Evolutionary conservation across 2,329 filamentous ascomycete genomes (phyloP), one percentile per base, ranked within the genome.

Genomic region (Pseudogymnoascus verrucosus): DNA sequence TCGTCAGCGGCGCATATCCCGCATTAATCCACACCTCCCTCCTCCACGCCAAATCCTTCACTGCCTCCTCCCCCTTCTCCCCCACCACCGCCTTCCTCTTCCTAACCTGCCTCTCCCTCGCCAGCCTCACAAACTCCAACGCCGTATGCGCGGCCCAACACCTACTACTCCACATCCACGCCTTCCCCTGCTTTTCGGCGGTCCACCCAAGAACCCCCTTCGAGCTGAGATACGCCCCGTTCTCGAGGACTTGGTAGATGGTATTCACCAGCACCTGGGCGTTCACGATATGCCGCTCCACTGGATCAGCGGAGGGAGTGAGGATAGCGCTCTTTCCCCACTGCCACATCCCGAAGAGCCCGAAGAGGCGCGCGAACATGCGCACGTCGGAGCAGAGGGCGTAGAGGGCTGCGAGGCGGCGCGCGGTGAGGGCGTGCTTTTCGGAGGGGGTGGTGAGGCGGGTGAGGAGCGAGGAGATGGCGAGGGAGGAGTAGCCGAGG

Each of bases 121-220:
- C 60, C 65, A 96, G 77, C 66, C 89, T 80, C 60, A 86, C 79
- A 66, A 95, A 82, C 78, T 97, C 91, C 65, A 93, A 78, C 19
- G 83, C 84, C 5, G 96, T 86, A 77, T 92, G 91, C 23, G 83
- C 81, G 63, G 87, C 85, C 91, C 93, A 98, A 67, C 89, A 90
- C 51, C 91, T 82, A 64, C 85, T 86, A 75, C 89, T 92, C 86
- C 88, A 90, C 16, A 86, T 74, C 76, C 84, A 88, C 72, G 88
- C 86, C 68, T 78, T 80, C 28, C 74, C 81, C 73, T 89, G 82
- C 59, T 82, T 82, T 59, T 82, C 79, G 12, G 81, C 78, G 5
- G 76, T 75, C 76, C 84, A 81, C 14, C 77, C 80, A 61, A 96
- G 73, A 3, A 96, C 83, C 19, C 88, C 87, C 74, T 92, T 92